phyloP scores from a whole-genome alignment of 345 rosid genomes.

The Angophora floribunda region DNA sequence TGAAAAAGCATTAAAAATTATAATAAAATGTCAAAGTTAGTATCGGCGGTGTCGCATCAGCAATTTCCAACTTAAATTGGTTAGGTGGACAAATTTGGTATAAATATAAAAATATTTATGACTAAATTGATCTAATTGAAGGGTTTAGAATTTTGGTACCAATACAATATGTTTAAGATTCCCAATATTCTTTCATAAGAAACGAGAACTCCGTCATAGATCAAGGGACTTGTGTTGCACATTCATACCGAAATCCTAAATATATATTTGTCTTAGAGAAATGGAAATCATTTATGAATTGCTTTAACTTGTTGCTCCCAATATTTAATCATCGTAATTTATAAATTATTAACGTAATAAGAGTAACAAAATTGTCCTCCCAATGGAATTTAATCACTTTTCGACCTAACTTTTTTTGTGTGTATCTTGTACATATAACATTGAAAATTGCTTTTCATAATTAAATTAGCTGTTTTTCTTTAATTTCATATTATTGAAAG shows the following conservation, averaged over 20 bases:
- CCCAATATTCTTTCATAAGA: not conserved
- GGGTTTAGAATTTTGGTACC: too few species aligned
- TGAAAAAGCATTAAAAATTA: too few species aligned
- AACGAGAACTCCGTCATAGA: not conserved
- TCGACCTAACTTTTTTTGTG: not conserved
- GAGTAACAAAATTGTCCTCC: not conserved
- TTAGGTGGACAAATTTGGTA: too few species aligned
- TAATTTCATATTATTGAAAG: not conserved
- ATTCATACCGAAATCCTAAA: not conserved
- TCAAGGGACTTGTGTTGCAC: not conserved
- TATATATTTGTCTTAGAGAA: not conserved
- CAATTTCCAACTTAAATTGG: too few species aligned
- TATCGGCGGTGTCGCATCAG: too few species aligned
- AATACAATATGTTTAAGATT: too few species aligned
- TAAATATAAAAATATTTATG: too few species aligned
- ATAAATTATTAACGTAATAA: not conserved
- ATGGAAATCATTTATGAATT: not conserved
- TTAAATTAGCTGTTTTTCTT: not conserved
- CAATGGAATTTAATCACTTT: not conserved
- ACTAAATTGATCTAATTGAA: too few species aligned
- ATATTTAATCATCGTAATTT: rapidly evolving
- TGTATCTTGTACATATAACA: not conserved
- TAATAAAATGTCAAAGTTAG: too few species aligned
- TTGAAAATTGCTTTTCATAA: not conserved
- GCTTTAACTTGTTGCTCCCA: rapidly evolving